A percentile compares a stretch with the other conserved stretches of the same genome.
Evolutionary conservation across 1,284 basidiomycete species (phyloP).

Genomic region (Trichosporon coremiiforme): DNA sequence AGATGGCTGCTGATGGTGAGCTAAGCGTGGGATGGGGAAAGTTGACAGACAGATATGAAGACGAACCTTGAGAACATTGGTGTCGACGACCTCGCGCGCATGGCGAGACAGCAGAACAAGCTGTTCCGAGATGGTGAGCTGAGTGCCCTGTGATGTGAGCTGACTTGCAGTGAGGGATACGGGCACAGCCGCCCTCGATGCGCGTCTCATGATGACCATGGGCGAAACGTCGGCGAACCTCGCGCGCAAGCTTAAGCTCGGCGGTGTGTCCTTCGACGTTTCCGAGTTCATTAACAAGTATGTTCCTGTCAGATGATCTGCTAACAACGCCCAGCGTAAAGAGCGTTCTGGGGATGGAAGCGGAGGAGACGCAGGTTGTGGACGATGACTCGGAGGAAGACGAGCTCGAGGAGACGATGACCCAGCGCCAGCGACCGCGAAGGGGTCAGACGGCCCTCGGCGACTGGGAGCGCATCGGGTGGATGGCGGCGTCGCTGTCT

Average conservation of each 20-base stretch:
- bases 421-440: not conserved
- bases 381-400: conserved; percentile 43
- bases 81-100: conserved; percentile 31
- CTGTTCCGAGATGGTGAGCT: conserved; percentile 40
- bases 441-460: conserved; percentile 35
- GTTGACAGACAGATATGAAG: conserved; percentile 37
- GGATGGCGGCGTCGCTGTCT: conserved; percentile 52
- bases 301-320: conserved; percentile 14
- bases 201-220: conserved; percentile 40
- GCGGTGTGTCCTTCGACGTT: conserved; percentile 56
- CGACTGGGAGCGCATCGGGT: conserved; percentile 55
- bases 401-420: conserved; percentile 31
- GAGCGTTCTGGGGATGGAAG: conserved; percentile 41
- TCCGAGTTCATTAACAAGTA: conserved; percentile 57
- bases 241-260: conserved; percentile 53
- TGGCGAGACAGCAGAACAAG: conserved; percentile 30
- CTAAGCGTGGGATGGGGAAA: not conserved
- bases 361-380: conserved; percentile 35
- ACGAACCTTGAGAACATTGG: conserved; percentile 41
- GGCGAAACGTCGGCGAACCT: conserved; percentile 41
- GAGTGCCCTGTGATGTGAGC: not conserved
- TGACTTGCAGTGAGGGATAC: conserved; percentile 41
- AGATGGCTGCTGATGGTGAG: conserved; percentile 44
- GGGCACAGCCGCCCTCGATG: conserved; percentile 44
- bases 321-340: conserved; percentile 36